These are phyloP conservation scores for Metarhizium album DNA, from an alignment of 2,329 filamentous ascomycete species.

Conservation along the genomic window DNA sequence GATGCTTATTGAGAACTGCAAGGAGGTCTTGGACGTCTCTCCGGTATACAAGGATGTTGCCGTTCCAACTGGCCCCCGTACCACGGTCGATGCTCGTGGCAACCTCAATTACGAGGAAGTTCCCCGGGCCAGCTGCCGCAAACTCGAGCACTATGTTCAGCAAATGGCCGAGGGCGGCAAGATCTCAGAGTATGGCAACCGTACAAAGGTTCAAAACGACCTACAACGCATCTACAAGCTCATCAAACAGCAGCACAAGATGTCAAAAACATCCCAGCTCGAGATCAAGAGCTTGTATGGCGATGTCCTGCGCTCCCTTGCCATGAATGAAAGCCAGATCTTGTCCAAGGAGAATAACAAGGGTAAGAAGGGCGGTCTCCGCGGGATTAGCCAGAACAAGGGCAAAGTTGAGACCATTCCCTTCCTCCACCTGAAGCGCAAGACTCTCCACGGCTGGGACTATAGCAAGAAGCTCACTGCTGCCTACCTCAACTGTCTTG, in stretches of 20 bases:
- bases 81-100: constrained; percentile 83
- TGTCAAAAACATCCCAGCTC: constrained; percentile 90
- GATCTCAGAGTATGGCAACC: constrained; percentile 96
- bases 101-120: constrained; percentile 89
- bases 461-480: constrained; percentile 98
- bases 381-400: constrained; percentile 52
- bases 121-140: constrained; percentile 78
- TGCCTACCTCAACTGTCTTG: constrained; percentile 82
- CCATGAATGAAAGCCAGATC: constrained; percentile 98
- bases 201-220: constrained; percentile 95
- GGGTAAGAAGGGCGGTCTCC: constrained; percentile 38
- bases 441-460: constrained; percentile 89
- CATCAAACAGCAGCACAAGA: constrained; percentile 95
- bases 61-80: constrained; percentile 81
- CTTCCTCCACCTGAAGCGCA: constrained; percentile 93
- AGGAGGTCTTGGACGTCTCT: constrained; percentile 71
- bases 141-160: constrained; percentile 95
- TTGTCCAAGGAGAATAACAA: constrained; percentile 78
- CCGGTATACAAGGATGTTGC: constrained; percentile 96
- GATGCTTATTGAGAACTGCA: constrained; percentile 95
- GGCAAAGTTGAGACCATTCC: constrained; percentile 96
- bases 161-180: constrained; percentile 98
- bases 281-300: constrained; percentile 94
- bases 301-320: constrained; percentile 85
- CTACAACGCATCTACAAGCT: constrained; percentile 93